These are phyloP conservation scores for Penicillium palitans DNA, from an alignment of 2,329 filamentous ascomycete species.

Conservation along the genomic window DNA sequence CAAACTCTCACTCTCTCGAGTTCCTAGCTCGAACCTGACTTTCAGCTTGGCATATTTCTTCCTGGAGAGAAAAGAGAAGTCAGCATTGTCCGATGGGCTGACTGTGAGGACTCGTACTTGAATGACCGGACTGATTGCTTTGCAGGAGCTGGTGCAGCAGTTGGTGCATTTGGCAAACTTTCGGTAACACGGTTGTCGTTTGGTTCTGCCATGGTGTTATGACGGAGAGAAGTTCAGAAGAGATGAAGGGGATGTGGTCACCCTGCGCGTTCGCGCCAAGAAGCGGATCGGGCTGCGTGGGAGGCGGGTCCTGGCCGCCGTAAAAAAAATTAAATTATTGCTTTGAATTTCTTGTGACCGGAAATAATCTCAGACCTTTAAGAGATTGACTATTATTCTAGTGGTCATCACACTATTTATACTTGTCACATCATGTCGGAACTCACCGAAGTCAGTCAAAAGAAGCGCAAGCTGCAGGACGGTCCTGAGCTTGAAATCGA, in stretches of 20 bases:
- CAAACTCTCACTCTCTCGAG: constrained; percentile 62
- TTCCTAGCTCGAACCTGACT: constrained; percentile 76
- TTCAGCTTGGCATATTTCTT: constrained; percentile 94
- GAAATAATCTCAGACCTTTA: background rate
- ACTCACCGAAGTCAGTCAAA: constrained; percentile 38
- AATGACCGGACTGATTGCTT: constrained; percentile 65
- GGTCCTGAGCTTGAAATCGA: constrained; percentile 79
- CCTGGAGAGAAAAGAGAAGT: constrained; percentile 29
- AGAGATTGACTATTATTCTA: background rate
- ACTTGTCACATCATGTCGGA: constrained; percentile 30
- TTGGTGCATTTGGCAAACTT: constrained; percentile 34
- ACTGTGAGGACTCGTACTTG: constrained; percentile 51
- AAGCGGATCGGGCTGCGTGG: constrained; percentile 18
- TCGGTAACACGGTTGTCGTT: constrained; percentile 32
- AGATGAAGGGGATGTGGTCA: constrained; percentile 15
- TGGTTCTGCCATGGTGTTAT: constrained; percentile 34
- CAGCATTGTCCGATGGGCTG: constrained; percentile 5
- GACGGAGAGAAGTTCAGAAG: constrained; percentile 5
- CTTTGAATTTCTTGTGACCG: background rate
- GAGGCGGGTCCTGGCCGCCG: constrained; percentile 30
- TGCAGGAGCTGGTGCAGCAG: constrained; percentile 37
- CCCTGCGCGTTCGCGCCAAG: constrained; percentile 26
- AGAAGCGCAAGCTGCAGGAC: constrained; percentile 69
- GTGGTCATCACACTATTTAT: background rate
- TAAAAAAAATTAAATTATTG: constrained; percentile 29